A percentile compares a stretch with the other conserved stretches of the same genome.
phyloP scores from a whole-genome alignment of 306 rosid genomes.

The Trichosanthes cucumerina region DNA sequence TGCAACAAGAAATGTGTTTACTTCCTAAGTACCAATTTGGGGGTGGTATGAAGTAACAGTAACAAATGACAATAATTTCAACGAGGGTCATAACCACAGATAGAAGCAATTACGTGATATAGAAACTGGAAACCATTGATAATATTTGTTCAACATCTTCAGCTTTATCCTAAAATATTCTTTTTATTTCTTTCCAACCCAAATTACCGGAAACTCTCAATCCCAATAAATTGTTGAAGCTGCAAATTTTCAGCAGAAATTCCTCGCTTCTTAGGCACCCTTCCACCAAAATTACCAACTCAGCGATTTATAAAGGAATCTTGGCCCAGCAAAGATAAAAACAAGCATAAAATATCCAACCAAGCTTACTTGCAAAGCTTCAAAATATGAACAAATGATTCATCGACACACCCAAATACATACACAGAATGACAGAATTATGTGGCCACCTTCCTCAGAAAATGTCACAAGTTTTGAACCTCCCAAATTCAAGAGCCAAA shows the following conservation, averaged over 20 bases:
- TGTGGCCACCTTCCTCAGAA: background rate
- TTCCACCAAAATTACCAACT: background rate
- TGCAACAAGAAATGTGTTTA: slow-evolving; percentile 25
- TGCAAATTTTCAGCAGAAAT: background rate
- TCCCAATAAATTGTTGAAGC: background rate
- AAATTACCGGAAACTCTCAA: background rate
- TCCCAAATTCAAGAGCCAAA: background rate
- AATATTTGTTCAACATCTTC: background rate
- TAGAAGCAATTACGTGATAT: background rate
- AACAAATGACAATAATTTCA: background rate
- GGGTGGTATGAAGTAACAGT: background rate
- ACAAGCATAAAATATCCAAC: background rate
- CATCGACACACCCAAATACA: background rate
- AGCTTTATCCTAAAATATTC: background rate
- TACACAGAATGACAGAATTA: background rate
- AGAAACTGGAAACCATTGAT: background rate
- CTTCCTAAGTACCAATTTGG: background rate
- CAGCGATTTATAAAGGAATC: background rate
- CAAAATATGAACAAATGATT: background rate
- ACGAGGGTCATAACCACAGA: background rate
- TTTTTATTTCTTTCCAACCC: background rate
- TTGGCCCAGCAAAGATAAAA: background rate
- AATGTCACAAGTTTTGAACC: background rate
- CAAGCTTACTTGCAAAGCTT: background rate
- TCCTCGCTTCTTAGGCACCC: background rate